A percentile compares a stretch with the other conserved stretches of the same genome.
These are phyloP conservation scores for Ceratobasidium sp. DNA, from an alignment of 1,284 basidiomycete genomes.

Conservation along the genomic window DNA sequence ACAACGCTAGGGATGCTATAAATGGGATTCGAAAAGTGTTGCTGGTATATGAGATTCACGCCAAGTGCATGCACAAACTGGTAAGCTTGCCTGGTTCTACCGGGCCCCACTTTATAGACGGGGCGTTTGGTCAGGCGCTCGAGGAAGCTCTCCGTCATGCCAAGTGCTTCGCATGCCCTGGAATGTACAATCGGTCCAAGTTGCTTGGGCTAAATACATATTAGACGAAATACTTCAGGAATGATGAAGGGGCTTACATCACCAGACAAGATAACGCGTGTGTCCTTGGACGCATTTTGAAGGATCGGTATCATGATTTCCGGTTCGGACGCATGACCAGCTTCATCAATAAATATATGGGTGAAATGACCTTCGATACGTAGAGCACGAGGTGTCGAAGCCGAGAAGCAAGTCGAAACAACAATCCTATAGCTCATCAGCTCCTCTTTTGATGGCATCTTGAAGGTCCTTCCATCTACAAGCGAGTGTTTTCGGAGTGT, in stretches of 20 bases:
- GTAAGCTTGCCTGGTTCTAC: constrained; percentile 28
- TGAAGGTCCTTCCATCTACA: constrained; percentile 23
- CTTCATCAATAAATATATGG: constrained; percentile 70
- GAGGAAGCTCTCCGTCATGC: constrained; percentile 61
- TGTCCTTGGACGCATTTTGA: constrained; percentile 44
- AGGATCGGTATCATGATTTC: constrained; percentile 61
- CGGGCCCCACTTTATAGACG: constrained; percentile 54
- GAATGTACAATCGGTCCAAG: constrained; percentile 67
- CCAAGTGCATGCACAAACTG: neutral
- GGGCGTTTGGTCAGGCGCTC: constrained; percentile 62
- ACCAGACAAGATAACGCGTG: constrained; percentile 63
- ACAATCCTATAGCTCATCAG: constrained; percentile 61
- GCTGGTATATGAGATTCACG: too few relatives aligned
- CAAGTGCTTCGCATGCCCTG: constrained; percentile 56
- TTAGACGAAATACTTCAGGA: neutral
- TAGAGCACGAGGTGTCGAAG: constrained; percentile 60
- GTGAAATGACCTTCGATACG: constrained; percentile 64
- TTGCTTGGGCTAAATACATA: constrained; percentile 55
- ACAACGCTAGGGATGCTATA: constrained; percentile 54
- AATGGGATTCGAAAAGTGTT: neutral
- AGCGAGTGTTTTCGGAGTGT: constrained; percentile 20
- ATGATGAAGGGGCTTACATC: constrained; percentile 47
- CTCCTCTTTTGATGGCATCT: neutral
- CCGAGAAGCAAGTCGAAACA: constrained; percentile 66
- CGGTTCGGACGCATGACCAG: constrained; percentile 68